Conservation (phyloP, 164 flowering plant genomes). For the Cinnamomum chago region DNA sequence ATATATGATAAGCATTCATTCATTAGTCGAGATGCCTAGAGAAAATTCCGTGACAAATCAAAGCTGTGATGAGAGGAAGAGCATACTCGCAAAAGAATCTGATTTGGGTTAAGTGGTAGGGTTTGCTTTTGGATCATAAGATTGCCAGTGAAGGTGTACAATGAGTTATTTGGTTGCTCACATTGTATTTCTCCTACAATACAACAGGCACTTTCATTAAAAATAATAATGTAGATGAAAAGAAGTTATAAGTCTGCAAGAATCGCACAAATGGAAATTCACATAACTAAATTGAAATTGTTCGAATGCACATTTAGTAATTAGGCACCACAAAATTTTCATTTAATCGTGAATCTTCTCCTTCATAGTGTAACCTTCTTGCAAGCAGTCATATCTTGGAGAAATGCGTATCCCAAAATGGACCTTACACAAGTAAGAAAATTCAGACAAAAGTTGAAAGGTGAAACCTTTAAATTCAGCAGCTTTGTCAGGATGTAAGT, state of each 20-base stretch:
- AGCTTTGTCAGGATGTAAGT: constrained; percentile 77
- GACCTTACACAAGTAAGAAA: too few species aligned
- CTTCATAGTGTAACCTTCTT: too few species aligned
- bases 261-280: neutral
- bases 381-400: too few species aligned
- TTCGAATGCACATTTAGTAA: too few species aligned
- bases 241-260: neutral
- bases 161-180: constrained; percentile 94
- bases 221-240: neutral
- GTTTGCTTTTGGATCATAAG: constrained; percentile 79
- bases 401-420: too few species aligned
- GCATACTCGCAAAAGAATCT: constrained; percentile 76
- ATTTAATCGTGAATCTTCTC: too few species aligned
- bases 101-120: constrained; percentile 85
- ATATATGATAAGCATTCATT: neutral
- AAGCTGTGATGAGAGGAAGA: neutral
- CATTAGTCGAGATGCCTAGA: neutral
- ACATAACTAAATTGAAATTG: too few species aligned
- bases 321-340: too few species aligned
- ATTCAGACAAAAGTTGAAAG: too few species aligned
- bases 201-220: constrained; percentile 1
- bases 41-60: neutral
- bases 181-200: constrained; percentile 85
- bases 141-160: constrained; percentile 95
- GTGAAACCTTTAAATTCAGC: constrained; percentile 74